Evolutionary conservation across 371 early-diverging fungal genomes (phyloP).

Genomic region (Haplosporangium sp.): DNA sequence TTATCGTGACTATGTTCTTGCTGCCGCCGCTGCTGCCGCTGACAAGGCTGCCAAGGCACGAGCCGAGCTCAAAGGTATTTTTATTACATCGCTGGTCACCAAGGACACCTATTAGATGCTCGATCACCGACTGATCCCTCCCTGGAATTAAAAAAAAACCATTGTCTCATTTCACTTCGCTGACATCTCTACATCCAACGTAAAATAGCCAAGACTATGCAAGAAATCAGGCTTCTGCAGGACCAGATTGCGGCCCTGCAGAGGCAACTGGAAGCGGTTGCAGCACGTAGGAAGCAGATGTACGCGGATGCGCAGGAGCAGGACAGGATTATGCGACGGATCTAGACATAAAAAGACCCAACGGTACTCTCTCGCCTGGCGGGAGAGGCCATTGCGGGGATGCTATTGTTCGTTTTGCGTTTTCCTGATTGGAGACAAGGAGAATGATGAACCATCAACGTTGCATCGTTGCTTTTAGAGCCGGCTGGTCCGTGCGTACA

Average conservation of each 20-base stretch:
- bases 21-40: slow-evolving; percentile 9
- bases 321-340: neutral
- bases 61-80: slow-evolving; percentile 23
- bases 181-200: neutral
- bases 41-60: slow-evolving; percentile 16
- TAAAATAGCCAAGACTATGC: slow-evolving; percentile 16
- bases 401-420: too few relatives aligned
- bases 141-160: neutral
- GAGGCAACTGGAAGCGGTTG: slow-evolving; percentile 25
- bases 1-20: slow-evolving; percentile 30
- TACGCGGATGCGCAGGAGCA: slow-evolving; percentile 21
- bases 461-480: too few relatives aligned
- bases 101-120: too few relatives aligned
- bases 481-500: too few relatives aligned
- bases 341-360: neutral
- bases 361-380: neutral
- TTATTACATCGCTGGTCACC: too few relatives aligned
- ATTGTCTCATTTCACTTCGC: neutral
- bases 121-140: too few relatives aligned
- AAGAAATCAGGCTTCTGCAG: slow-evolving; percentile 16
- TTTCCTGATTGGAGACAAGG: too few relatives aligned
- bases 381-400: neutral
- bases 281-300: slow-evolving; percentile 25
- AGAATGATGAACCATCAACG: too few relatives aligned
- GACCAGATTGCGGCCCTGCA: slow-evolving; percentile 28